Conservation (phyloP, 2,329 filamentous ascomycete genomes). For the Trichophyton equinum region DNA sequence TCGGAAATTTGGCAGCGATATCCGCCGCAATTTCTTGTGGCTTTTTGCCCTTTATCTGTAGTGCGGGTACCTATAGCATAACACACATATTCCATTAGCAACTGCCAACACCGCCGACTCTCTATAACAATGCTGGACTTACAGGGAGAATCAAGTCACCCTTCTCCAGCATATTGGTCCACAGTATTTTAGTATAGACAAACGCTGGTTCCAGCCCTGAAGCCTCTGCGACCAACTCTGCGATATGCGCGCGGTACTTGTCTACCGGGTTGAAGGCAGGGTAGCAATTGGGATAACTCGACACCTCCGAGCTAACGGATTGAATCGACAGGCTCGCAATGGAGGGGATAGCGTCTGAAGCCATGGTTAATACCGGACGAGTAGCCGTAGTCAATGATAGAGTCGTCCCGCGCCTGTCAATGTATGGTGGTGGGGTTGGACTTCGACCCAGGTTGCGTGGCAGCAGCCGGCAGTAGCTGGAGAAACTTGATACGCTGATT, state of each 20-base stretch:
- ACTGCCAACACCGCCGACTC: background rate
- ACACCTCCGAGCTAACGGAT: slow-evolving; percentile 25
- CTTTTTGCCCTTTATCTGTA: slow-evolving; percentile 45
- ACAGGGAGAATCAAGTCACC: slow-evolving; percentile 35
- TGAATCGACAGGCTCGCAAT: slow-evolving; percentile 31
- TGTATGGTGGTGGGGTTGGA: background rate
- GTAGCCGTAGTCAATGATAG: background rate
- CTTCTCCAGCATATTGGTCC: slow-evolving; percentile 37
- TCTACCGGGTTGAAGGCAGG: slow-evolving; percentile 36
- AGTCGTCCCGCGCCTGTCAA: background rate
- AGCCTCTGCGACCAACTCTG: slow-evolving; percentile 28
- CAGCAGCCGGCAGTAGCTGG: background rate
- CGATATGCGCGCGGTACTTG: slow-evolving; percentile 35
- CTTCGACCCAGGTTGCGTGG: background rate
- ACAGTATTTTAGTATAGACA: slow-evolving; percentile 31
- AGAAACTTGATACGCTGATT: background rate
- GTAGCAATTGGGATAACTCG: slow-evolving; percentile 31
- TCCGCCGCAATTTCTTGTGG: slow-evolving; percentile 45
- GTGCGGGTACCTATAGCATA: slow-evolving; percentile 26
- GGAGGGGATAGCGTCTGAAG: slow-evolving; percentile 24
- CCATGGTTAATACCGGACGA: slow-evolving; percentile 18
- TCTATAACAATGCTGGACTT: slow-evolving; percentile 12
- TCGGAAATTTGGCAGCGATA: slow-evolving; percentile 45
- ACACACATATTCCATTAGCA: background rate
- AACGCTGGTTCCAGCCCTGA: slow-evolving; percentile 29